Evolutionary conservation across 805 yeast genomes (phyloP).

Genomic region (Kazachstania martiniae): DNA sequence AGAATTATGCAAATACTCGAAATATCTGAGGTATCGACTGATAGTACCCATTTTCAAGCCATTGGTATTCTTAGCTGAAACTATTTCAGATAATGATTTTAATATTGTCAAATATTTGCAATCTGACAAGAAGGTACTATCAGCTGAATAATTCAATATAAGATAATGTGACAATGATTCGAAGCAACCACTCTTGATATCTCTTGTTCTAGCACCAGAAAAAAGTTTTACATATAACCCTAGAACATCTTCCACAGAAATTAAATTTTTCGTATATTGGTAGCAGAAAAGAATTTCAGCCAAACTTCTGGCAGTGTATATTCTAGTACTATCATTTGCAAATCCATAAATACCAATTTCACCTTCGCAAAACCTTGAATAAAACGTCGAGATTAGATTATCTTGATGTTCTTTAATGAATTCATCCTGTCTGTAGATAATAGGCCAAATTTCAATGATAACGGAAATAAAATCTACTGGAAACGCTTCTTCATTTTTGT

Average conservation of each 20-base stretch:
- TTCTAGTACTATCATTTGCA: constrained; percentile 20
- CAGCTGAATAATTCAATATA: constrained; percentile 18
- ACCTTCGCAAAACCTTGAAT: constrained; percentile 14
- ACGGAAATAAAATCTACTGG: constrained; percentile 20
- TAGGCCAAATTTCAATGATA: constrained; percentile 18
- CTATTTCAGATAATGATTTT: constrained; percentile 17
- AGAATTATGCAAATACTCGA: constrained; percentile 15
- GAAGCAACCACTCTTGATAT: constrained; percentile 25
- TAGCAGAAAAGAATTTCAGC: constrained; percentile 29
- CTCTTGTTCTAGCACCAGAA: constrained; percentile 12
- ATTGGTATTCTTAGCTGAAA: constrained; percentile 15
- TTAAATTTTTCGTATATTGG: constrained; percentile 9
- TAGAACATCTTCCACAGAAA: constrained; percentile 13
- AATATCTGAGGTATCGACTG: constrained; percentile 16
- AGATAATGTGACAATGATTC: constrained; percentile 30
- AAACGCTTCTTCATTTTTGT: constrained; percentile 13
- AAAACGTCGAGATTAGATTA: constrained; percentile 9
- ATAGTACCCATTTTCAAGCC: constrained; percentile 11
- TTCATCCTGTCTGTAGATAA: constrained; percentile 12
- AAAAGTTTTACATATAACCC: constrained; percentile 17
- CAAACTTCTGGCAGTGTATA: constrained; percentile 25
- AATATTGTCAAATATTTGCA: constrained; percentile 20
- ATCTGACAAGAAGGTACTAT: constrained; percentile 20
- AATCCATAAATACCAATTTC: constrained; percentile 22
- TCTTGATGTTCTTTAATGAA: constrained; percentile 16